Evolutionary conservation across 257 asterid genomes (phyloP), one percentile per base, ranked within the genome.

Genomic region (Fraxinus quadrangulata): DNA sequence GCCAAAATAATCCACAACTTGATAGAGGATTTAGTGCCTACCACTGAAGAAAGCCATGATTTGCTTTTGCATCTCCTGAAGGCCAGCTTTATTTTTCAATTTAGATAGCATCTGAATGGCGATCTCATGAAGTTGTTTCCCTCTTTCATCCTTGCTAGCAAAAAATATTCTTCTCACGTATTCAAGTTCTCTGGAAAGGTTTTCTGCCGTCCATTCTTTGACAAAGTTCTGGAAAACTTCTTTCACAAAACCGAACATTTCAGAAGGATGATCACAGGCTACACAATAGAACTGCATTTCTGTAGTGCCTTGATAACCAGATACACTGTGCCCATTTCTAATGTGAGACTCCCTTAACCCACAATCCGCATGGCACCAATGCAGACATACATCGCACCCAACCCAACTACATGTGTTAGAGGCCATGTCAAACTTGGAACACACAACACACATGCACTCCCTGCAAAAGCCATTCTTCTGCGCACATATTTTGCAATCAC

Each of bases 361-460:
- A 84, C 99, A 95, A 86, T 95, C 99, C 1, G 96, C 94, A 79
- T 95, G 99, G 85, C 99, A 95, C 99, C 99, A 95, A 81, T 95
- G 99, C 28, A 93, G 86, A 83, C 99, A 95, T 16, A 95, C 92
- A 78, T 95, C 99, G 74, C 99, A 95, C 16, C 99, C 99, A 39
- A 95, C 99, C 99, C 99, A 95, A 80, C 98, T 90, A 77, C 99
- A 95, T 0, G 99, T 95, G 85, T 93, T 95, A 68, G 96, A 86
- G 34, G 98, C 97, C 88, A 80, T 90, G 85, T 95, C 99, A 83
- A 95, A 95, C 88, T 91, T 95, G 1, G 96, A 95, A 77, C 99
- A 95, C 68, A 95, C 96, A 10, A 95, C 96, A 82, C 99, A 95
- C 99, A 93, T 95, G 88, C 99, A 95, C 66, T 90, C 94, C 83